Percentiles rank a stretch among this genome's conserved stretches.
phyloP scores from a whole-genome alignment of 192 early-diverging fungal genomes.

The Podila epigama region DNA sequence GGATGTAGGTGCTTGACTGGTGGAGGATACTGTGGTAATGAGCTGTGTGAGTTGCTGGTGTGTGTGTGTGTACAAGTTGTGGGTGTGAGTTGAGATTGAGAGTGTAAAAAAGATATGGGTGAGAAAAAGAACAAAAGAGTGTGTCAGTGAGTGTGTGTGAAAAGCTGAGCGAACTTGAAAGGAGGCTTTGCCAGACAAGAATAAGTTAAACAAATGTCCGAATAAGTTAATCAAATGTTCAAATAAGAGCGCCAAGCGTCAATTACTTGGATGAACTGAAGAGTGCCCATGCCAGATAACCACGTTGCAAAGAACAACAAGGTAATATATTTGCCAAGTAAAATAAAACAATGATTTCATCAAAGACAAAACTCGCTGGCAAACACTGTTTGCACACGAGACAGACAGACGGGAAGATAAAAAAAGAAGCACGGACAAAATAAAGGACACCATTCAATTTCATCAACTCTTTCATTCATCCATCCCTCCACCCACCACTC shows the following conservation, averaged over 20 bases:
- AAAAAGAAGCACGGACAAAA: slow-evolving; percentile 5
- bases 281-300: too few relatives aligned
- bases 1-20: background rate
- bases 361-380: too few relatives aligned
- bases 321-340: too few relatives aligned
- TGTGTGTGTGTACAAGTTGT: background rate
- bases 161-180: too few relatives aligned
- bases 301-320: too few relatives aligned
- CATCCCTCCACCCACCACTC: background rate
- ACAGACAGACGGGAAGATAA: slow-evolving; percentile 8
- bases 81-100: background rate
- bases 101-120: background rate
- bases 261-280: too few relatives aligned
- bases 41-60: background rate
- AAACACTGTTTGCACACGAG: too few relatives aligned
- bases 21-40: background rate
- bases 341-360: too few relatives aligned
- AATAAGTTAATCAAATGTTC: too few relatives aligned
- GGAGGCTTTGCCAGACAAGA: too few relatives aligned
- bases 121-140: background rate
- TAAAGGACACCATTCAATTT: background rate
- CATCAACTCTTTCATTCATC: background rate
- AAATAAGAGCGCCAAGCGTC: too few relatives aligned
- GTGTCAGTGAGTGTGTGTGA: background rate
- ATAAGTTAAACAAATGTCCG: too few relatives aligned